Base-by-base conservation (phyloP, 2,329 filamentous ascomycete genomes). In the Apiospora sp. region DNA sequence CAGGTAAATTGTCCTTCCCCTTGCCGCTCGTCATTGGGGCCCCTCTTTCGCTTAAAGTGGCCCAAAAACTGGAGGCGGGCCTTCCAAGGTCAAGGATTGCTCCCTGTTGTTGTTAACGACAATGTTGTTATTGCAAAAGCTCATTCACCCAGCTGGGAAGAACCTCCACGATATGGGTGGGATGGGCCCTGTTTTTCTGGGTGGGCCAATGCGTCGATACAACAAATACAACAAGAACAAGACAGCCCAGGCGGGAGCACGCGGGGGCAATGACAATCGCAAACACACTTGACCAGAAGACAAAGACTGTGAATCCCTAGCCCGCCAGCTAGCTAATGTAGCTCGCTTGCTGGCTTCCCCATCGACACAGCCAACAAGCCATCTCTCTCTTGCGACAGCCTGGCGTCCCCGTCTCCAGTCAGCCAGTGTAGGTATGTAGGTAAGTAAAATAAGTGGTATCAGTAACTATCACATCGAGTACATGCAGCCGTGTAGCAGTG, bases 81-180 rank as follows among this genome's bases (percentile, higher is more conserved):
- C 58, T 64, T 10, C 34, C 37, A n/a, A 34, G 58, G 41, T 10
- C 58, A 64, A n/a, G 58, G 58, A 13, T 64, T 8, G 19, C 58
- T 61, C 54, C 54, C 54, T 61, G 54, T 58, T 58, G 2, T 34
- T 58, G 14, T 61, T 19, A 30, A 22, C 34, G 27, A 49, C 46
- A 30, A 30, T 30, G 27, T 30, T 58, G 27, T 61, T 22, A 19
- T 37, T 34, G 54, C 34, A 16, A 16, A 61, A 41, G 58, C 58
- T 64, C 58, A 13, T 22, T 34, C 54, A 22, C 54, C 22, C 4
- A 37, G 54, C 51, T 58, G 27, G 27, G 51, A 58, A 58, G 5
- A 58, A 41, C 58, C 58, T 64, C 58, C 58, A 64, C 58, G 58
- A 41, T 64, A 64, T n/a, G 19, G 34, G 34, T 64, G 34, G 58